Conservation (phyloP, 2,329 filamentous ascomycete genomes). For the Colletotrichum lindemuthianum region DNA sequence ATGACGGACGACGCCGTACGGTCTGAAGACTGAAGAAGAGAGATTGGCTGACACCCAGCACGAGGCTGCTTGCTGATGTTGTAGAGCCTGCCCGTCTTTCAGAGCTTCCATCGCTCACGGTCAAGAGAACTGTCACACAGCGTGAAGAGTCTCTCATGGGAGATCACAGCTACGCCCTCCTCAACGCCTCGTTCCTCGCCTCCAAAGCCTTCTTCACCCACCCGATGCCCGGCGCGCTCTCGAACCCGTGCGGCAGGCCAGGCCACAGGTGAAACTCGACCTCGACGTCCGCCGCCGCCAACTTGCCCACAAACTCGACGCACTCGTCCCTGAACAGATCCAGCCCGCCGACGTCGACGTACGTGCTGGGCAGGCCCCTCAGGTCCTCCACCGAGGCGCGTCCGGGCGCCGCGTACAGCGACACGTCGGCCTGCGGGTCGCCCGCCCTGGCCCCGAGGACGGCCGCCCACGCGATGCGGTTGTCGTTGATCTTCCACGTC, state of each 20-base stretch:
- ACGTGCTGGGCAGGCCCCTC: conserved; percentile 47
- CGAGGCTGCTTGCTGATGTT: too few species aligned
- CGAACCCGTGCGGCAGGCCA: conserved; percentile 52
- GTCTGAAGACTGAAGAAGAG: too few species aligned
- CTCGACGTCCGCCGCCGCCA: conserved; percentile 45
- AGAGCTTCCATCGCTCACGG: too few species aligned
- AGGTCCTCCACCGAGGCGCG: conserved; percentile 37
- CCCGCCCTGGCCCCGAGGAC: conserved; percentile 36
- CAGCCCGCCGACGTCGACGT: conserved; percentile 50
- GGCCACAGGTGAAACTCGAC: conserved; percentile 54
- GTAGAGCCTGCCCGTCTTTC: too few species aligned
- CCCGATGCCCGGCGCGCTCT: conserved; percentile 32
- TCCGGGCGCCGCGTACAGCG: conserved; percentile 40
- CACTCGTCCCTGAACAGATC: conserved; percentile 51
- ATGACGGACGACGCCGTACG: too few species aligned
- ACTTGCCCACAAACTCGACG: conserved; percentile 44
- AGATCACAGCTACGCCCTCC: neutral
- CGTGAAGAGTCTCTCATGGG: too few species aligned
- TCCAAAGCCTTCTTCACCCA: conserved; percentile 40
- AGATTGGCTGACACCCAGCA: too few species aligned
- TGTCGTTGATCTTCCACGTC: conserved; percentile 37
- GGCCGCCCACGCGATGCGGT: conserved; percentile 39
- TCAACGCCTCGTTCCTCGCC: conserved; percentile 37
- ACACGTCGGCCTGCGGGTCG: conserved; percentile 32
- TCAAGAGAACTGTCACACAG: too few species aligned